Evolutionary conservation across 306 rosid genomes (phyloP), one percentile per base, ranked within the genome.

Genomic region (Cucurbita ficifolia): DNA sequence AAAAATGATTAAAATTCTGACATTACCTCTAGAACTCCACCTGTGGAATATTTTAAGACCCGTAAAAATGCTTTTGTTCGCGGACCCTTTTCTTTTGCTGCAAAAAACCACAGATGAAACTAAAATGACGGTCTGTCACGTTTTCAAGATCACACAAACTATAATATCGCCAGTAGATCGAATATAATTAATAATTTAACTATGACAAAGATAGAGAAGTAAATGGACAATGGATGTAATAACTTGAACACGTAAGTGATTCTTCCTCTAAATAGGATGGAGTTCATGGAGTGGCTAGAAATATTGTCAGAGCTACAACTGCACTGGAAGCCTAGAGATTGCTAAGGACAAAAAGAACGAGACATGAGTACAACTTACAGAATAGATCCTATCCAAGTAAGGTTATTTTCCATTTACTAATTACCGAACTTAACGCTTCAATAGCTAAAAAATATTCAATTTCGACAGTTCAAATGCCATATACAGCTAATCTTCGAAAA

Each of bases 11-110:
- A 29, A n/a, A 69, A 70, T 7, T 45, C 55, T 13, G 46, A 70
- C 22, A 72, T 78, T 80, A 94, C 99, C 96, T 94, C 99, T 56
- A 93, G 84, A 78, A 87, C 97, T 74, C 99, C 99, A 77, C 97
- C 96, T 0, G 64, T 80, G 0, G 97, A 90, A 85, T 94, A 83
- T 77, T 94, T 94, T 39, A 94, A 76, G 78, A 94, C 99, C 75
- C 96, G 94, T 76, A 94, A 85, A 85, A 91, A 94, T 70, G 99
- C 96, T 86, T 91, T 91, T 24, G 92, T 88, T 79, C 87, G 84
- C 76, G 83, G 88, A 55, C 60, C 84, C 78, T 91, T 94, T 5
- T 77, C 36, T 84, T 94, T 87, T 42, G 84, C 99, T 94, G 83
- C 95, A 81, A 45, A 76, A 80, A 76, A 67, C 55, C 72, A 67